Conservation (phyloP, 495 filamentous ascomycete genomes). For the Penicillium turbatum region DNA sequence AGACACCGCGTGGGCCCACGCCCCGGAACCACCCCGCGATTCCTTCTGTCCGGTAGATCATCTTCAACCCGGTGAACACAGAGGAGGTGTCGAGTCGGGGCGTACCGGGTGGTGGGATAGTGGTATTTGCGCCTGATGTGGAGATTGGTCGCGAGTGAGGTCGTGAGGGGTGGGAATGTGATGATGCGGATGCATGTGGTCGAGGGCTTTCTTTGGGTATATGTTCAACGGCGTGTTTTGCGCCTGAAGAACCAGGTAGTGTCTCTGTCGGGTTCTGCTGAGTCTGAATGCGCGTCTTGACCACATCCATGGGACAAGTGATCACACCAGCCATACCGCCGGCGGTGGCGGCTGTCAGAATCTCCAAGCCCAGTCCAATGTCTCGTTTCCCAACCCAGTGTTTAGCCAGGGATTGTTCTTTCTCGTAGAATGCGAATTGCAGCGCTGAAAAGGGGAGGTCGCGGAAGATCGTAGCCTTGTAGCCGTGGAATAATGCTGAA, state of each 20-base stretch:
- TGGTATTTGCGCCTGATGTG: conserved; percentile 76
- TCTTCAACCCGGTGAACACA: conserved; percentile 73
- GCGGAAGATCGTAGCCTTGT: conserved; percentile 87
- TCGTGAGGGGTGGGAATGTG: conserved; percentile 28
- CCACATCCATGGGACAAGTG: conserved; percentile 93
- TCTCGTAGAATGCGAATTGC: conserved; percentile 97
- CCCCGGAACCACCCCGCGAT: conserved; percentile 89
- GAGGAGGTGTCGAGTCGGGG: conserved; percentile 81
- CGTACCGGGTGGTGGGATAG: conserved; percentile 67
- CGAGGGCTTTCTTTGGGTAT: conserved; percentile 36
- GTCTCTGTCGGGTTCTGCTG: conserved; percentile 59
- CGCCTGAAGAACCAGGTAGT: conserved; percentile 15
- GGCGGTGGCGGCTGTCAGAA: conserved; percentile 84
- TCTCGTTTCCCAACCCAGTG: conserved; percentile 66
- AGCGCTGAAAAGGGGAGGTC: conserved; percentile 94
- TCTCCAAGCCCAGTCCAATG: conserved; percentile 80
- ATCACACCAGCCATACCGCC: conserved; percentile 92
- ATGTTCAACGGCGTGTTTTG: conserved; percentile 25
- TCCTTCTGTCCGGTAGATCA: conserved; percentile 88
- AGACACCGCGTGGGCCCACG: conserved; percentile 89
- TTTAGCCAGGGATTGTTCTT: conserved; percentile 77
- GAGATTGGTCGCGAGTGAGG: conserved; percentile 63
- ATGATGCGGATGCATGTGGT: conserved; percentile 25
- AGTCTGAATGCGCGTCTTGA: conserved; percentile 97
- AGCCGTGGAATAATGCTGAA: conserved; percentile 85